phyloP scores from a whole-genome alignment of 129 eudicot species.

The Artemisia annua region DNA sequence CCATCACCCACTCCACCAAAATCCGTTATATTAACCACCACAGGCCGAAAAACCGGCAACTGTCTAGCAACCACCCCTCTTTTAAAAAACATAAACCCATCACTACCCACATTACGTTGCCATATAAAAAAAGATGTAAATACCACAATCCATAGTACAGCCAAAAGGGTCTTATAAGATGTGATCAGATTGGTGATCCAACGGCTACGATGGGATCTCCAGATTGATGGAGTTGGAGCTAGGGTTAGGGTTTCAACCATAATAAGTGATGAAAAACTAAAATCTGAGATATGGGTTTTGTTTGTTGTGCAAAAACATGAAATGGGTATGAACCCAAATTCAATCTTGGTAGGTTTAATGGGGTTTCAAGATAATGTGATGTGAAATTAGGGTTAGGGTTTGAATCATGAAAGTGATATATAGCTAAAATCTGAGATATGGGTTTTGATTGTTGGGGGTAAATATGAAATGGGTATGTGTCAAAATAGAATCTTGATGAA shows the following conservation, averaged over 20 bases:
- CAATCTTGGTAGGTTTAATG: conserved; percentile 26
- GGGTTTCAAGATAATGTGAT: conserved; percentile 17
- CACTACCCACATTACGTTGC: conserved; percentile 55
- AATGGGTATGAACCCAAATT: conserved; percentile 16
- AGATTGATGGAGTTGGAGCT: conserved; percentile 27
- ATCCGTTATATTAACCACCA: conserved; percentile 67
- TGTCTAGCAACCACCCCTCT: conserved; percentile 18
- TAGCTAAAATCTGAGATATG: too few species aligned
- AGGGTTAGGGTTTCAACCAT: conserved; percentile 59
- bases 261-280: conserved; percentile 13
- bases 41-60: conserved; percentile 67
- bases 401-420: background rate
- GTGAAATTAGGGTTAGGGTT: conserved; percentile 30
- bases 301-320: background rate
- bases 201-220: conserved; percentile 48
- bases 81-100: conserved; percentile 47
- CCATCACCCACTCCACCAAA: conserved; percentile 98
- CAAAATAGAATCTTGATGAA: too few species aligned
- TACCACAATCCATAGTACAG: conserved; percentile 58
- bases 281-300: background rate
- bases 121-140: conserved; percentile 60
- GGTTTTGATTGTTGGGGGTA: too few species aligned
- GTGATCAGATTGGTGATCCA: conserved; percentile 43
- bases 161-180: conserved; percentile 60
- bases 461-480: too few species aligned